These are phyloP conservation scores for Trichoderma gamsii DNA, from an alignment of 495 filamentous ascomycete genomes.

Conservation along the genomic window DNA sequence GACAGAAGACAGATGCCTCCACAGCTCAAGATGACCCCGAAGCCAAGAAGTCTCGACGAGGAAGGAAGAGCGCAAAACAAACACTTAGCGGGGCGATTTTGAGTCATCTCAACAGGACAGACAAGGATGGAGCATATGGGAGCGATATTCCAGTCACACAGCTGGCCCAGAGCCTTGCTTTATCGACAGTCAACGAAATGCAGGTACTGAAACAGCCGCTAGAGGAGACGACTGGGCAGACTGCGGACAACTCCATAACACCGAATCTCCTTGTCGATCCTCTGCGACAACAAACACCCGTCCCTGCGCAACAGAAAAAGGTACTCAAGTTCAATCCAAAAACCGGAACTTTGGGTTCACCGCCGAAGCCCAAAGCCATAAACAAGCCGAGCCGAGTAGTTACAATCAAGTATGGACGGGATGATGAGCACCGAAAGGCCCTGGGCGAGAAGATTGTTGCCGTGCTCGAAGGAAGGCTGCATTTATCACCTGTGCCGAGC, in stretches of 20 bases:
- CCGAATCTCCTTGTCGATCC: too few relatives aligned
- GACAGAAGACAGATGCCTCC: conserved; percentile 18
- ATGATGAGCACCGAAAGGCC: conserved; percentile 26
- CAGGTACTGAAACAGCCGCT: background rate
- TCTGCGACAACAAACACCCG: background rate
- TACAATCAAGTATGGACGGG: conserved; percentile 31
- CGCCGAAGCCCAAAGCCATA: conserved; percentile 33
- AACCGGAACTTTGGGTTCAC: conserved; percentile 52
- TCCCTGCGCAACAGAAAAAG: conserved; percentile 32
- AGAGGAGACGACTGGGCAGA: background rate
- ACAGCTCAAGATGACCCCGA: conserved; percentile 2
- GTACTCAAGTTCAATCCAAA: conserved; percentile 42
- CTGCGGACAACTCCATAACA: background rate
- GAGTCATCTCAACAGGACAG: conserved; percentile 4
- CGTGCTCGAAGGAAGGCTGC: conserved; percentile 24
- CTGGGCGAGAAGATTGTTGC: conserved; percentile 32
- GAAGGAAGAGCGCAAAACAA: background rate
- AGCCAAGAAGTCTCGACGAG: background rate
- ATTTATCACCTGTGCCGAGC: conserved; percentile 5
- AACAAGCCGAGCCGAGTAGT: conserved; percentile 24
- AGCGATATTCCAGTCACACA: background rate
- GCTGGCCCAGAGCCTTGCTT: background rate
- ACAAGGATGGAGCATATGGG: background rate
- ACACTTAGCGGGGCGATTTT: background rate
- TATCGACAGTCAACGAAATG: background rate